Percentiles rank a stretch among this genome's conserved stretches.
Conservation (phyloP, 2,329 filamentous ascomycete species). For the Pyricularia pennisetigena region DNA sequence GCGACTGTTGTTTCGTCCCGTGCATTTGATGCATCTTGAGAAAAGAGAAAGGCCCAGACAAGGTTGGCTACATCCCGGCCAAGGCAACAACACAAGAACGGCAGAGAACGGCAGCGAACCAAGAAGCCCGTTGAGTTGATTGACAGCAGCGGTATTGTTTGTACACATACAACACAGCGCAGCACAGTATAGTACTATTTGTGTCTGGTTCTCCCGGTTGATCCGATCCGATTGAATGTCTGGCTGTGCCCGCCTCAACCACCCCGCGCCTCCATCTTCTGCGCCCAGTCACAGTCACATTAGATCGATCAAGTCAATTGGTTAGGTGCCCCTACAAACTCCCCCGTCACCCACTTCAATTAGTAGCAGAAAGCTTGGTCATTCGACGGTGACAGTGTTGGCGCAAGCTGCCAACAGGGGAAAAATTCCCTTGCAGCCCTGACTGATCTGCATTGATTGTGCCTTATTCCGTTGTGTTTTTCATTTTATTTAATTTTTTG, state of each 20-base stretch:
- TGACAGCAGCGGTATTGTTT: not conserved
- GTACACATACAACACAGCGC: not conserved
- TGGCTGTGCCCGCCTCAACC: not conserved
- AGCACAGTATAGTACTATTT: not conserved
- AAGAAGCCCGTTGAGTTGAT: not conserved
- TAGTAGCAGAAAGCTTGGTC: not conserved
- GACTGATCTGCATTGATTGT: not conserved
- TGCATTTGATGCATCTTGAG: not conserved
- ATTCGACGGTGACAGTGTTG: not conserved
- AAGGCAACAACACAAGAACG: not conserved
- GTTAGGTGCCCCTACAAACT: not conserved
- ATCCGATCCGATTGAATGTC: not conserved
- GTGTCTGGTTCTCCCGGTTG: not conserved
- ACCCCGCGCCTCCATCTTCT: not conserved
- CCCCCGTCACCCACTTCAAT: not conserved
- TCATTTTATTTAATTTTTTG: not conserved
- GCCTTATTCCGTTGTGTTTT: not conserved
- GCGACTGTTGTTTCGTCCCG: not conserved
- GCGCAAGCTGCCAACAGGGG: not conserved
- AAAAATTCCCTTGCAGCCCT: not conserved
- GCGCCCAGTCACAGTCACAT: not conserved
- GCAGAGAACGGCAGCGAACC: not conserved
- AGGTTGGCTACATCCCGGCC: not conserved
- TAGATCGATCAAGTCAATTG: not conserved
- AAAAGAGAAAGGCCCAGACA: not conserved